phyloP scores from a whole-genome alignment of 225 moss, liverwort and hornwort genomes.

The Asterella californica region DNA sequence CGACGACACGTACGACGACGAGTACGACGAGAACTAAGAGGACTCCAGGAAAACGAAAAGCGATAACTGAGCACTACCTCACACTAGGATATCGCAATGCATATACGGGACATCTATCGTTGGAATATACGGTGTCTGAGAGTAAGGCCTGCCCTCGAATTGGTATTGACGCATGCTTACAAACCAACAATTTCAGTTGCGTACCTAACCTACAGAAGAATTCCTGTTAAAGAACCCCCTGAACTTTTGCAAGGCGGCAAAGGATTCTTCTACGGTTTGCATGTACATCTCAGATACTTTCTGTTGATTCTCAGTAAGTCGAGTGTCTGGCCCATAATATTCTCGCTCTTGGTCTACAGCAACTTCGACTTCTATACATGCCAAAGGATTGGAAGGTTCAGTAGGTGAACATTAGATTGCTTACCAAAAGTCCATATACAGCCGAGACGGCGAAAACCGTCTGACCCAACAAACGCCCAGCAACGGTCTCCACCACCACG shows the following conservation, averaged over 20 bases:
- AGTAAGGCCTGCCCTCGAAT: too few species aligned
- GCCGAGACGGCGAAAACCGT: slow-evolving; percentile 50
- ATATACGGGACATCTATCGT: too few species aligned
- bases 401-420: background rate
- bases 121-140: too few species aligned
- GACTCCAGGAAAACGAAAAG: background rate
- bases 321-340: background rate
- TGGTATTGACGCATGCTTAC: background rate
- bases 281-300: background rate
- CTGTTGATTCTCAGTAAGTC: background rate
- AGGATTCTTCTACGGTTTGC: background rate
- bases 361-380: background rate
- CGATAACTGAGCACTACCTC: too few species aligned
- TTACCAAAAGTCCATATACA: slow-evolving; percentile 53
- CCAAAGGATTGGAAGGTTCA: background rate
- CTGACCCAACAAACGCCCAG: slow-evolving; percentile 56
- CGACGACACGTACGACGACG: too few species aligned
- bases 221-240: background rate
- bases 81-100: too few species aligned
- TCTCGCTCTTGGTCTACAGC: background rate
- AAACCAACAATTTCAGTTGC: background rate
- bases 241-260: background rate
- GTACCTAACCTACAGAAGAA: background rate
- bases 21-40: too few species aligned
- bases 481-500: slow-evolving; percentile 70